These are phyloP conservation scores for Debaryomyces prosopidis DNA, from an alignment of 805 yeast genomes.

Conservation along the genomic window DNA sequence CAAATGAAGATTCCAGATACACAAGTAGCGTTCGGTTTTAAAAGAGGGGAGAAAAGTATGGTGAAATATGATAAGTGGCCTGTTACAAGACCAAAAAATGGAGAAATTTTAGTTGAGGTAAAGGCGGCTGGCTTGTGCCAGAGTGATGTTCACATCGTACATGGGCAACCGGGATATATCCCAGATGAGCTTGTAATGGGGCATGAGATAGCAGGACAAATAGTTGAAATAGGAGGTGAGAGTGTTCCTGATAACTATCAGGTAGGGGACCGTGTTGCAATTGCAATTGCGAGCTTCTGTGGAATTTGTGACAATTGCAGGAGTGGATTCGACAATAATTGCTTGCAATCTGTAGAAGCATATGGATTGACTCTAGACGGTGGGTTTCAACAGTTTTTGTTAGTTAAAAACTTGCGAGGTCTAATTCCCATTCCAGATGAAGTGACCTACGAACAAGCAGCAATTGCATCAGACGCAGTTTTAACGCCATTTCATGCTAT, in stretches of 20 bases:
- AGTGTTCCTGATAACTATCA: slow-evolving; percentile 21
- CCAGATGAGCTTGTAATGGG: slow-evolving; percentile 43
- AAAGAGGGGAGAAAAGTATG: slow-evolving; percentile 24
- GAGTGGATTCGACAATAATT: slow-evolving; percentile 32
- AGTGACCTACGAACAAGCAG: slow-evolving; percentile 39
- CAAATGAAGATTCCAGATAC: slow-evolving; percentile 22
- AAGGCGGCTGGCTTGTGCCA: slow-evolving; percentile 47
- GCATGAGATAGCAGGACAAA: slow-evolving; percentile 44
- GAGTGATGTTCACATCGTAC: slow-evolving; percentile 41
- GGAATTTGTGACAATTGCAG: slow-evolving; percentile 38
- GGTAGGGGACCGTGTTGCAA: slow-evolving; percentile 30
- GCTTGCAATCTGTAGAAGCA: slow-evolving; percentile 18
- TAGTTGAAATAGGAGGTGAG: slow-evolving; percentile 31
- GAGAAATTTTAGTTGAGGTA: slow-evolving; percentile 35
- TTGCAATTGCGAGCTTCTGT: slow-evolving; percentile 32
- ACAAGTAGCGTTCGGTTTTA: slow-evolving; percentile 35
- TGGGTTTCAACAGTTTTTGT: slow-evolving; percentile 41
- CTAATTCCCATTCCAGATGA: slow-evolving; percentile 42
- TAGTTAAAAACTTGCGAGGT: slow-evolving; percentile 32
- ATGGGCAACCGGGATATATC: slow-evolving; percentile 14
- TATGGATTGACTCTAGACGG: slow-evolving; percentile 42
- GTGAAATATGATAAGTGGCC: slow-evolving; percentile 28
- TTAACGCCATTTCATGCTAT: slow-evolving; percentile 46
- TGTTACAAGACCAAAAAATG: slow-evolving; percentile 27
- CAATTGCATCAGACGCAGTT: slow-evolving; percentile 42